Evolutionary conservation across 331 rosid genomes (phyloP).

Genomic region (Acacia concinna): DNA sequence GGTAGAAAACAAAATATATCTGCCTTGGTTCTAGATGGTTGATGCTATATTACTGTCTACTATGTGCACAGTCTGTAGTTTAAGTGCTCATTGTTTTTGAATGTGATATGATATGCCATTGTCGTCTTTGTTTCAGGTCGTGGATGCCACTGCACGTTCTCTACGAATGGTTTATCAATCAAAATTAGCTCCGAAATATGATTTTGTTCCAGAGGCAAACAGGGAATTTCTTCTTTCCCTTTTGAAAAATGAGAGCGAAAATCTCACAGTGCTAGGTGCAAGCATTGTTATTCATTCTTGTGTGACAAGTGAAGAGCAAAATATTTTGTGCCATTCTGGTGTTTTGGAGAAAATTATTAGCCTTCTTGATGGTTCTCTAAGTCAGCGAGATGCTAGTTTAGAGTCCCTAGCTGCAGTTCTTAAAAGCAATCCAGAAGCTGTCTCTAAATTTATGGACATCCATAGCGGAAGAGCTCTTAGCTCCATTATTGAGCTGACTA

Average conservation of each 20-base stretch:
- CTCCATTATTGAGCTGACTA: slow-evolving; percentile 64
- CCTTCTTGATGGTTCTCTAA: slow-evolving; percentile 73
- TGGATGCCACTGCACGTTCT: slow-evolving; percentile 79
- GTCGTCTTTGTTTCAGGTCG: slow-evolving; percentile 52
- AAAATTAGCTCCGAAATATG: slow-evolving; percentile 72
- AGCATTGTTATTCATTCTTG: slow-evolving; percentile 79
- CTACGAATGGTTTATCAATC: slow-evolving; percentile 83
- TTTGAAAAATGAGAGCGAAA: slow-evolving; percentile 69
- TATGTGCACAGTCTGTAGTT: neutral
- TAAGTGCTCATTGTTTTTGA: neutral
- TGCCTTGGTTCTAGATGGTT: neutral
- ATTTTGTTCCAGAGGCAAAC: slow-evolving; percentile 57
- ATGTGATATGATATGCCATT: slow-evolving; percentile 8
- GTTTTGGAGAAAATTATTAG: slow-evolving; percentile 59
- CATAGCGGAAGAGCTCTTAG: slow-evolving; percentile 56
- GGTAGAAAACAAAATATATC: neutral
- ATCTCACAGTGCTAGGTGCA: slow-evolving; percentile 80
- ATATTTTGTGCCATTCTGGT: slow-evolving; percentile 55
- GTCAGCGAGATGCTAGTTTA: slow-evolving; percentile 84
- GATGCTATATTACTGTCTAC: neutral
- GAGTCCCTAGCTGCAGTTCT: slow-evolving; percentile 69
- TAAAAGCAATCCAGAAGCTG: slow-evolving; percentile 58
- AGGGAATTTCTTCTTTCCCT: slow-evolving; percentile 66
- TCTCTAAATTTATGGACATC: slow-evolving; percentile 59
- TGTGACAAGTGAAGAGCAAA: slow-evolving; percentile 56